A percentile compares a stretch with the other conserved stretches of the same genome.
Evolutionary conservation across 106 monocot genomes (phyloP).

Genomic region (Cymbidium sinense): DNA sequence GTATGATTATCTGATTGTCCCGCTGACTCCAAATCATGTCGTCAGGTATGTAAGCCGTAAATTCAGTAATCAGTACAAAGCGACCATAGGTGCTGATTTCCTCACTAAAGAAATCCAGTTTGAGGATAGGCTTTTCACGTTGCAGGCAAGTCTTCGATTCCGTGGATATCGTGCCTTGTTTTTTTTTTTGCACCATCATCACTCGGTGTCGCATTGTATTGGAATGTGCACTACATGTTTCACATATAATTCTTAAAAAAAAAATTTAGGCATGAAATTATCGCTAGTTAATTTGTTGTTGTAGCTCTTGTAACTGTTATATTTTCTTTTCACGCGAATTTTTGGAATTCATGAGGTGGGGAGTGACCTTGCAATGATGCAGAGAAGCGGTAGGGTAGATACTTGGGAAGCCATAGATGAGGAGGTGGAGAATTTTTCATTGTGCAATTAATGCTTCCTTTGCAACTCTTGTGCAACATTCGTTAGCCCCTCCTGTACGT

Average conservation of each 20-base stretch:
- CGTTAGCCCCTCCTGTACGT: no score
- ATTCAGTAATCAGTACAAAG: conserved; percentile 90
- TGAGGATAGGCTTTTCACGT: conserved; percentile 74
- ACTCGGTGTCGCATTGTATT: not conserved
- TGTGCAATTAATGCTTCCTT: no score
- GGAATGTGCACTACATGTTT: not conserved
- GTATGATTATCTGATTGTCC: not conserved
- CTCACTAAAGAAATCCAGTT: conserved; percentile 83
- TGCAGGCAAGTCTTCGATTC: conserved; percentile 42
- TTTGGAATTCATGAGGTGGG: not conserved
- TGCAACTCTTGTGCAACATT: no score
- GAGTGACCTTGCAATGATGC: not conserved
- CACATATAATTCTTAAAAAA: not conserved
- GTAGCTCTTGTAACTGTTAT: not conserved
- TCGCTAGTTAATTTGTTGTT: not conserved
- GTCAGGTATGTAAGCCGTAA: conserved; percentile 74
- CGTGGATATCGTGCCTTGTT: not conserved
- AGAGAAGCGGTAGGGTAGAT: not conserved
- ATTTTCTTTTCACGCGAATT: not conserved
- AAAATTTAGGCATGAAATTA: not conserved
- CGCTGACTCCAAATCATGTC: conserved; percentile 2
- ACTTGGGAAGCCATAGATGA: not conserved
- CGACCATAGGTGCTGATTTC: conserved; percentile 84
- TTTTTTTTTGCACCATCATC: not conserved
- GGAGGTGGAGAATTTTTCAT: no score